A percentile compares a stretch with the other conserved stretches of the same genome.
Evolutionary conservation across 2,329 filamentous ascomycete genomes (phyloP).

Genomic region (Chaetomiaceae sp.): DNA sequence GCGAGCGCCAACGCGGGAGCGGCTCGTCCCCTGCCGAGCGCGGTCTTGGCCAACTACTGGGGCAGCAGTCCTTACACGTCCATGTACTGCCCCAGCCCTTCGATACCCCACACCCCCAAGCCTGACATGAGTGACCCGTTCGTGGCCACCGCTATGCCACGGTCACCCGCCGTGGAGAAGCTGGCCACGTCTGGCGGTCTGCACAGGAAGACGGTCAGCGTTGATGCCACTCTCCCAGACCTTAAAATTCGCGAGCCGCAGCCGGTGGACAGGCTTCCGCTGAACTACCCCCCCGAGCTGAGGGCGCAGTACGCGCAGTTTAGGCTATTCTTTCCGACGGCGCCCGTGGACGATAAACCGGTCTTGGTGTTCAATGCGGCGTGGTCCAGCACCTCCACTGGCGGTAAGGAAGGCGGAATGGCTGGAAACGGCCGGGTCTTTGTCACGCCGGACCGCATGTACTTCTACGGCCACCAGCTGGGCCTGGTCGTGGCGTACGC

Average conservation of each 20-base stretch:
- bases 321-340: conserved; percentile 79
- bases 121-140: conserved; percentile 36
- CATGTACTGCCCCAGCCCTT: conserved; percentile 29
- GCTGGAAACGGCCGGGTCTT: conserved; percentile 70
- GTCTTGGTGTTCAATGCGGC: conserved; percentile 90
- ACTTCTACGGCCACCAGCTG: conserved; percentile 94
- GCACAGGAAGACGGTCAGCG: conserved; percentile 43
- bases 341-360: conserved; percentile 71
- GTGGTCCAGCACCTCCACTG: conserved; percentile 58
- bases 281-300: conserved; percentile 74
- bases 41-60: conserved; percentile 90
- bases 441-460: conserved; percentile 80
- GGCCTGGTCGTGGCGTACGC: conserved; percentile 82
- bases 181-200: conserved; percentile 13
- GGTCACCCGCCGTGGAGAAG: conserved; percentile 31
- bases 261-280: conserved; percentile 55
- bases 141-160: conserved; percentile 28
- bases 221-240: conserved; percentile 32
- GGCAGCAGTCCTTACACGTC: conserved; percentile 73
- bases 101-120: conserved; percentile 23
- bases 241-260: conserved; percentile 11
- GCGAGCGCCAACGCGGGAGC: conserved; percentile 65
- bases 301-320: conserved; percentile 91
- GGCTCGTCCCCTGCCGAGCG: conserved; percentile 70
- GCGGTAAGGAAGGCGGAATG: conserved; percentile 49